phyloP scores from a whole-genome alignment of 2,329 filamentous ascomycete species.

The Aurifilum marmelostoma region DNA sequence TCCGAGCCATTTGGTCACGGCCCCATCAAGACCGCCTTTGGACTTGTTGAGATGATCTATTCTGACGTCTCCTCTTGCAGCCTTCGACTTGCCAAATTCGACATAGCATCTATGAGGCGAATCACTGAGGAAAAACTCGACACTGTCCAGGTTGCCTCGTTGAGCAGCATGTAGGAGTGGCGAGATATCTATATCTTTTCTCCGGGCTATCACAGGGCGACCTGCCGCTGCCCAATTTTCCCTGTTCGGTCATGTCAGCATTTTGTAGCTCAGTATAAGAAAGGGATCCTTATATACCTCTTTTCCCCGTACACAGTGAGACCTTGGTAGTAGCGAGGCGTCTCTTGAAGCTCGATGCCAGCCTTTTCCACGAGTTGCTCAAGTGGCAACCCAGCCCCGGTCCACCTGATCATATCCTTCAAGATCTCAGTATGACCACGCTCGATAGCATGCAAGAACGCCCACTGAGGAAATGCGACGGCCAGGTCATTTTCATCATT shows the following conservation, averaged over 20 bases:
- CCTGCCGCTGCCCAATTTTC: conserved; percentile 74
- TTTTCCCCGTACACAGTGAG: conserved; percentile 77
- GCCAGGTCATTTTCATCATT: conserved; percentile 36
- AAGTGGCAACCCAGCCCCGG: conserved; percentile 71
- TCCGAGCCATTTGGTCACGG: conserved; percentile 64
- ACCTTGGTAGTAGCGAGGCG: conserved; percentile 76
- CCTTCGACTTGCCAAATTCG: conserved; percentile 65
- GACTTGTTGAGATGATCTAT: conserved; percentile 64
- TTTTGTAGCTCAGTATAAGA: not conserved
- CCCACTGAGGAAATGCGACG: conserved; percentile 44
- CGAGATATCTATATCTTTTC: conserved; percentile 50
- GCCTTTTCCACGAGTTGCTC: conserved; percentile 67
- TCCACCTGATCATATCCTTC: conserved; percentile 65
- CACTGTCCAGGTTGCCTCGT: conserved; percentile 62
- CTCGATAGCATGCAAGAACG: conserved; percentile 50
- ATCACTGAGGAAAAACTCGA: conserved; percentile 79
- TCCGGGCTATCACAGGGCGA: conserved; percentile 46
- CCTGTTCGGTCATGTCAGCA: conserved; percentile 34
- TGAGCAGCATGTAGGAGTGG: conserved; percentile 64
- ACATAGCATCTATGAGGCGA: conserved; percentile 68
- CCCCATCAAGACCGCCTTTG: conserved; percentile 64
- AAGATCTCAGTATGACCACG: conserved; percentile 60
- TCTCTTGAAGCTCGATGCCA: conserved; percentile 64
- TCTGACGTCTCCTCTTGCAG: conserved; percentile 62
- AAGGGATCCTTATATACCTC: conserved; percentile 38